A percentile compares a stretch with the other conserved stretches of the same genome.
These are phyloP conservation scores for Aethionema arabicum DNA, from an alignment of 345 rosid species.

Conservation along the genomic window DNA sequence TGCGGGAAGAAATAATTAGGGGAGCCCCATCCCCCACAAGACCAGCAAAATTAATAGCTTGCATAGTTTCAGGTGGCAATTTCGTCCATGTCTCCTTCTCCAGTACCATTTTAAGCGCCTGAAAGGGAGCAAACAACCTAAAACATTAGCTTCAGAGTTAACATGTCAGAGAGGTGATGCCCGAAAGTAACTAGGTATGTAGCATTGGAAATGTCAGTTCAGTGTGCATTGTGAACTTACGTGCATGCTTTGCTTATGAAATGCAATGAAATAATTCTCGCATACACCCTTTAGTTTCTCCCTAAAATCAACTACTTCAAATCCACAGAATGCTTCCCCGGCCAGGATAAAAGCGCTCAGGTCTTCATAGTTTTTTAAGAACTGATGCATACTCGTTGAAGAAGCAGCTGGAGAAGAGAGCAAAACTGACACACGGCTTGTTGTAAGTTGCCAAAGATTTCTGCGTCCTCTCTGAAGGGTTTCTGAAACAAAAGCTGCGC, in stretches of 20 bases:
- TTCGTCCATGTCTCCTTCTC: slow-evolving; percentile 93
- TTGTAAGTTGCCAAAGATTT: slow-evolving; percentile 97
- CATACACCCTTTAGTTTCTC: slow-evolving; percentile 87
- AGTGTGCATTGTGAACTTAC: slow-evolving; percentile 50
- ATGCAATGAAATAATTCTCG: slow-evolving; percentile 75
- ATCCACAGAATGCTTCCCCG: slow-evolving; percentile 96
- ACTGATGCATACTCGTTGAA: slow-evolving; percentile 94
- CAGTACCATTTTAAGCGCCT: slow-evolving; percentile 98
- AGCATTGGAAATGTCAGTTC: slow-evolving; percentile 17
- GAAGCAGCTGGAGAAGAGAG: slow-evolving; percentile 80
- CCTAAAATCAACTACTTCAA: slow-evolving; percentile 89
- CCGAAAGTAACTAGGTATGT: slow-evolving; percentile 27
- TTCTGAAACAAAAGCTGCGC: slow-evolving; percentile 75
- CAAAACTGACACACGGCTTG: slow-evolving; percentile 88
- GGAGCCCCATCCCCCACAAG: slow-evolving; percentile 97
- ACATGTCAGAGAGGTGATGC: slow-evolving; percentile 22
- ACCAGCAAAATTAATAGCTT: slow-evolving; percentile 81
- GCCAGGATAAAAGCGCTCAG: slow-evolving; percentile 80
- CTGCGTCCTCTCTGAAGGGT: slow-evolving; percentile 88
- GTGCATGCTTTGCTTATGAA: slow-evolving; percentile 84
- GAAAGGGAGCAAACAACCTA: slow-evolving; percentile 30
- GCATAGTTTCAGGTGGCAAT: slow-evolving; percentile 69
- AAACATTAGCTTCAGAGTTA: slow-evolving; percentile 8
- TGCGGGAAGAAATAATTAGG: slow-evolving; percentile 56
- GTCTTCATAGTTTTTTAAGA: slow-evolving; percentile 90